Evolutionary conservation across 305 asterid species (phyloP), one percentile per base, ranked within the genome.

Genomic region (Euphrasia arctica): DNA sequence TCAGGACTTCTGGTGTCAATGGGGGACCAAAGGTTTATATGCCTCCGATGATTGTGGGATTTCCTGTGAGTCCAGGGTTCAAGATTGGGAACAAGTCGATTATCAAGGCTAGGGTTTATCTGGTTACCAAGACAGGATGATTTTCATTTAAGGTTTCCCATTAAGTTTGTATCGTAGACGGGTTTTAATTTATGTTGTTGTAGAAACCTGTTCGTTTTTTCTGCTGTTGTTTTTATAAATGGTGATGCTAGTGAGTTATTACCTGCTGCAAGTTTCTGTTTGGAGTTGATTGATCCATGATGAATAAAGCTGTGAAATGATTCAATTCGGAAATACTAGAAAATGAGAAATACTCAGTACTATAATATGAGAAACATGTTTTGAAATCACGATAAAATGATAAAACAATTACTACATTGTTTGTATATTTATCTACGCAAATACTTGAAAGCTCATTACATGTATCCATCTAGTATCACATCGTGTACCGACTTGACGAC

Each of bases 51-150:
- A 77, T 78, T 28, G 98, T 92, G 3, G 97, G 95, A 36, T 86
- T 92, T 64, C 95, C 98, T 0, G 97, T 91, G 70, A 79, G 87
- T 43, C 97, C 97, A 0, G 98, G 96, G 50, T 91, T 91, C 68
- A 91, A 89, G 89, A 83, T 89, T 45, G 88, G 83, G 52, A 82
- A 82, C 32, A 93, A 95, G 12, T 78, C 91, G 5, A 62, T 89
- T 25, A 77, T 87, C 57, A 91, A 85, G 78, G 90, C 94, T 22
- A 74, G 96, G 76, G 95, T 88, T 49, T 91, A 91, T 71, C 80
- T 91, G 60, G 78, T 86, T 54, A 79, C 95, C 31, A 80, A 74
- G 73, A 75, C 67, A 11, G 65, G 77, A 74, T 65, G 59, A 54
- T 9, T 0, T 27, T 0, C 0, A 2, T 22, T 13, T 10, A 5